These are phyloP conservation scores for Suillus americanus DNA, from an alignment of 768 basidiomycete species.

Conservation along the genomic window DNA sequence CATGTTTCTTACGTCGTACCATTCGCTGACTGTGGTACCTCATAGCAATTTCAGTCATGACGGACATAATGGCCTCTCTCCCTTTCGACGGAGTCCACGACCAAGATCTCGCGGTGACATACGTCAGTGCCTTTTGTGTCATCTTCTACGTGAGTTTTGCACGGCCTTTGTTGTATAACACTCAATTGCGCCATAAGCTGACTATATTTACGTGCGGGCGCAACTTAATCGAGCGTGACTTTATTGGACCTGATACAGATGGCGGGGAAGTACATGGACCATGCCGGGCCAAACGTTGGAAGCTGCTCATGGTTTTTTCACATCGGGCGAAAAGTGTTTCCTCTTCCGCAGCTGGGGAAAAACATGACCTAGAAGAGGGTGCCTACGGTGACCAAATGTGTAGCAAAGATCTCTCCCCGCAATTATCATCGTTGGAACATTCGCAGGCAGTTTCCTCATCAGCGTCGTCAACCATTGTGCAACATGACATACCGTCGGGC, in stretches of 20 bases:
- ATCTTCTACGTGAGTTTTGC: conserved; percentile 48
- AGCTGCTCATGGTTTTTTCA: background rate
- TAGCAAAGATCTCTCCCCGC: background rate
- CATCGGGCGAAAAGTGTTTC: background rate
- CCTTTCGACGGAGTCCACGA: conserved; percentile 55
- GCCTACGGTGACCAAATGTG: background rate
- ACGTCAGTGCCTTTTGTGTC: conserved; percentile 57
- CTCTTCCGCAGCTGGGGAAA: background rate
- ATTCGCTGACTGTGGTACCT: background rate
- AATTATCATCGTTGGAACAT: background rate
- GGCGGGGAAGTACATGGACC: background rate
- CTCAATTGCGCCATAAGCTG: background rate
- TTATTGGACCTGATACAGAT: background rate
- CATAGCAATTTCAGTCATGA: conserved; percentile 57
- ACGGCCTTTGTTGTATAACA: background rate
- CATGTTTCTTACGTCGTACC: background rate
- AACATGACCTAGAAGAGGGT: background rate
- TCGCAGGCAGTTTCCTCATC: conserved; percentile 2
- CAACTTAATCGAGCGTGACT: background rate
- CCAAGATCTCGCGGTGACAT: conserved; percentile 58
- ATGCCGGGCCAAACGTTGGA: background rate
- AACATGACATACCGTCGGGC: background rate
- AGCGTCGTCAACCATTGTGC: conserved; percentile 7
- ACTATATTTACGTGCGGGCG: background rate
- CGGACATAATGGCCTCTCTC: conserved; percentile 53